Percentiles rank a stretch among this genome's conserved stretches.
phyloP scores from a whole-genome alignment of 257 asterid genomes.

The Eustoma russellianum region DNA sequence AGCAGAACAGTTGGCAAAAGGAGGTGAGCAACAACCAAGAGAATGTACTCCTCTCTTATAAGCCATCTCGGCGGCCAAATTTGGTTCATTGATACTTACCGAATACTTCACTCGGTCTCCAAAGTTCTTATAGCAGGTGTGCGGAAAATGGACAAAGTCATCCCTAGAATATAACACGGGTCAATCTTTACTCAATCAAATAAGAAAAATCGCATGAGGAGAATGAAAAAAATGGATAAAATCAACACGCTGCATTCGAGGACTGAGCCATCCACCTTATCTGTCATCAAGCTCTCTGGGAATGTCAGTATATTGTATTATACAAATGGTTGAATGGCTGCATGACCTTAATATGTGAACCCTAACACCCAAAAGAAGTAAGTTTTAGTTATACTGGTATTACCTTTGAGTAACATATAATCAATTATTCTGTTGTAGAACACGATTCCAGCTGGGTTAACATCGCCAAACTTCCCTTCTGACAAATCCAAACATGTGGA shows the following conservation, averaged over 20 bases:
- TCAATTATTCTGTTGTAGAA: constrained; percentile 49
- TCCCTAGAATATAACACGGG: constrained; percentile 30
- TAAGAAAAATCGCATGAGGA: not conserved
- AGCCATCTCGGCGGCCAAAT: constrained; percentile 34
- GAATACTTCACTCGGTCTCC: constrained; percentile 71
- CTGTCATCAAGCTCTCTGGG: constrained; percentile 61
- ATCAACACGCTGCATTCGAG: constrained; percentile 50
- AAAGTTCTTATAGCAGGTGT: constrained; percentile 43
- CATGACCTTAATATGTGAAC: not conserved
- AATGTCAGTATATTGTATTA: constrained; percentile 48
- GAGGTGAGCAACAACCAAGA: constrained; percentile 18
- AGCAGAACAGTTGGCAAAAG: constrained; percentile 48
- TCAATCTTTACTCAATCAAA: not conserved
- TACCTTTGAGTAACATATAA: constrained; percentile 48
- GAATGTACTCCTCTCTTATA: constrained; percentile 42
- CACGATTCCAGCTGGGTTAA: constrained; percentile 38
- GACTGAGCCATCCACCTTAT: constrained; percentile 66
- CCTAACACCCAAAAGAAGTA: not conserved
- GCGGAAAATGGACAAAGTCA: constrained; percentile 56
- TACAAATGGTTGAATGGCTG: constrained; percentile 65
- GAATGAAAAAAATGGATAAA: not conserved
- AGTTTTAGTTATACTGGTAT: too few species aligned
- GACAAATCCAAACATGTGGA: constrained; percentile 13
- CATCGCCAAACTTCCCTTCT: constrained; percentile 57
- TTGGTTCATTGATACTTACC: constrained; percentile 63